These are phyloP conservation scores for Cinnamomum chago DNA, from an alignment of 164 flowering plant genomes.

Conservation along the genomic window DNA sequence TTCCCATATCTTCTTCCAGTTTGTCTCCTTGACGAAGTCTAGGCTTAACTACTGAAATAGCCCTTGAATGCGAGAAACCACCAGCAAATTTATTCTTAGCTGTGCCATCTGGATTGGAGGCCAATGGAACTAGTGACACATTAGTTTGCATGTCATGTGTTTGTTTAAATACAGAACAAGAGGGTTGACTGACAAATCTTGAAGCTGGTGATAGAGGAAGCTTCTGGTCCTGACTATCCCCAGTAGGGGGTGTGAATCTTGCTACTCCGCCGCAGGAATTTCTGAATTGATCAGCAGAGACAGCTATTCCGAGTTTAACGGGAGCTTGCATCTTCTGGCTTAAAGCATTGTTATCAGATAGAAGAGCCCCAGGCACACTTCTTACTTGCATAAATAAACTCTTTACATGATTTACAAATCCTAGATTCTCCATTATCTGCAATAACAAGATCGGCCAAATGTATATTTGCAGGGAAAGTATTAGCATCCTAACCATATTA, in stretches of 20 bases:
- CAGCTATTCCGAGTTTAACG: constrained; percentile 17
- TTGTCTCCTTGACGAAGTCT: constrained; percentile 15
- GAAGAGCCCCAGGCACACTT: constrained; percentile 46
- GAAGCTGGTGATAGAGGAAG: constrained; percentile 23
- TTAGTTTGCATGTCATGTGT: constrained; percentile 17
- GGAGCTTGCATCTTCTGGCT: constrained; percentile 24
- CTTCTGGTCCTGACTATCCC: constrained; percentile 23
- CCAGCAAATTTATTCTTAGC: constrained; percentile 11
- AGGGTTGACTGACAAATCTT: constrained; percentile 23
- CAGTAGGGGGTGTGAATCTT: constrained; percentile 14
- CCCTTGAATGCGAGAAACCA: constrained; percentile 17
- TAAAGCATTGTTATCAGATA: constrained; percentile 34
- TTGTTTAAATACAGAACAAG: constrained; percentile 21
- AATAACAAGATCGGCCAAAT: constrained; percentile 9
- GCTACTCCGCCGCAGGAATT: constrained; percentile 8
- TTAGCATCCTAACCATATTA: no score
- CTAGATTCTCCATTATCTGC: constrained; percentile 75
- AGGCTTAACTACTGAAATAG: constrained; percentile 15
- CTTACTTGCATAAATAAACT: constrained; percentile 61
- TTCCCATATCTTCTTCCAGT: constrained; percentile 23
- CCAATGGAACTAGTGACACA: constrained; percentile 20
- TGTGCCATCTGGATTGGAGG: constrained; percentile 15
- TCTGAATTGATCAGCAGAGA: constrained; percentile 18
- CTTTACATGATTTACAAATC: constrained; percentile 62
- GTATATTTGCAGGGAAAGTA: not conserved